Evolutionary conservation across 2,329 filamentous ascomycete species (phyloP).

Genomic region (Cytospora piceicola): DNA sequence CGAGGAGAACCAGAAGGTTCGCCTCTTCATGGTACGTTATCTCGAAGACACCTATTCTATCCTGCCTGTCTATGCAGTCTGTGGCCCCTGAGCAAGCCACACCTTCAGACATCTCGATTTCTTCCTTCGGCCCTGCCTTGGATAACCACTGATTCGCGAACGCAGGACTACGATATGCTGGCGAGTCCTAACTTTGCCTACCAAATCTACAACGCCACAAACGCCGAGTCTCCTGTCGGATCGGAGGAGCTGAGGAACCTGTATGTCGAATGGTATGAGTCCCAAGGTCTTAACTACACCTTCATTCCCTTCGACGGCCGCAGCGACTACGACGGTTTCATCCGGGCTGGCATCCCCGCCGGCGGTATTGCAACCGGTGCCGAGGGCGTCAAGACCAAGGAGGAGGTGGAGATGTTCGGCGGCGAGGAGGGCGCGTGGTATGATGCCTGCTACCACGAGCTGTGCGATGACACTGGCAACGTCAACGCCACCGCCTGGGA

Average conservation of each 20-base stretch:
- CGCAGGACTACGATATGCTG: slow-evolving; percentile 68
- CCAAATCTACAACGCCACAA: slow-evolving; percentile 73
- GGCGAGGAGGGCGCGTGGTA: slow-evolving; percentile 66
- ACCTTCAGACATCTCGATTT: neutral
- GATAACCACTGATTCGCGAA: neutral
- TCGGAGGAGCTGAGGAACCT: slow-evolving; percentile 71
- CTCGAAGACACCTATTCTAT: neutral
- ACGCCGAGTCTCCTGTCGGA: slow-evolving; percentile 70
- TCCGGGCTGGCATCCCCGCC: slow-evolving; percentile 71
- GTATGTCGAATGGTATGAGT: slow-evolving; percentile 69
- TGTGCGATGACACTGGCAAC: slow-evolving; percentile 63
- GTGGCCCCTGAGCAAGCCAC: neutral
- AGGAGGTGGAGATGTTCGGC: slow-evolving; percentile 70
- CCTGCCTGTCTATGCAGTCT: neutral
- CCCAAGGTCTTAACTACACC: slow-evolving; percentile 66
- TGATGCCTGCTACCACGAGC: slow-evolving; percentile 64
- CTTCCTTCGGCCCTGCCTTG: neutral
- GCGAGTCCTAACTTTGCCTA: slow-evolving; percentile 69
- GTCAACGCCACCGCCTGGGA: slow-evolving; percentile 64
- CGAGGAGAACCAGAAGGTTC: slow-evolving; percentile 65
- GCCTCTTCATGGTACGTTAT: slow-evolving; percentile 58
- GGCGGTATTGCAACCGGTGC: slow-evolving; percentile 80
- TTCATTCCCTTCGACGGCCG: slow-evolving; percentile 78
- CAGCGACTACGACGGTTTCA: slow-evolving; percentile 80
- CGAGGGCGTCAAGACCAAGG: slow-evolving; percentile 73